Conservation (phyloP, 192 early-diverging fungal genomes). For the Umbelopsis vinacea region DNA sequence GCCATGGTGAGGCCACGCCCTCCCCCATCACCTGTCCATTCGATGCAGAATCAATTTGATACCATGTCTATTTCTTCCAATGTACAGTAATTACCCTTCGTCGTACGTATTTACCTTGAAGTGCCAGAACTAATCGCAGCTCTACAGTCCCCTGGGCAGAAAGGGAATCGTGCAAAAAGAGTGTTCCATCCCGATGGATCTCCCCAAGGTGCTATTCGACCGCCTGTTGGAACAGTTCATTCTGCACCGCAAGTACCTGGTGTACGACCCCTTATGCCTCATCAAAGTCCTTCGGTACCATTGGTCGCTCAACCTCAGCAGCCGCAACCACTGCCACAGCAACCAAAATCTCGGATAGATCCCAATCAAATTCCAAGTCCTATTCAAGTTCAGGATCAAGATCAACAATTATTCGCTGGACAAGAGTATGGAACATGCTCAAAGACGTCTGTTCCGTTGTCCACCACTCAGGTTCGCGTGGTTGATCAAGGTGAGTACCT, state of each 20-base stretch:
- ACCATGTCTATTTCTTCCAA: not conserved
- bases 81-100: not conserved
- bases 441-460: constrained; percentile 74
- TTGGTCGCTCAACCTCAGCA: constrained; percentile 25
- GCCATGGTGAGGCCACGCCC: not conserved
- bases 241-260: not conserved
- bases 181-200: constrained; percentile 8
- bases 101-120: not conserved
- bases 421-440: constrained; percentile 76
- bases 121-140: not conserved
- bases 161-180: not conserved
- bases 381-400: constrained; percentile 77
- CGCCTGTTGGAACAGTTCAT: not conserved
- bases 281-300: not conserved
- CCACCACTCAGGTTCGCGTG: constrained; percentile 76
- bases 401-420: constrained; percentile 72
- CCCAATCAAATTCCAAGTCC: constrained; percentile 95
- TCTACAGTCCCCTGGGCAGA: not conserved
- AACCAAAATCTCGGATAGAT: constrained; percentile 77
- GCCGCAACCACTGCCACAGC: constrained; percentile 31
- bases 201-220: not conserved
- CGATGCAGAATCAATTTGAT: not conserved
- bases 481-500: constrained; percentile 80
- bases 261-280: not conserved
- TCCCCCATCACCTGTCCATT: not conserved